These are phyloP conservation scores for Solanum neorickii DNA, from an alignment of 257 asterid species.

Conservation along the genomic window DNA sequence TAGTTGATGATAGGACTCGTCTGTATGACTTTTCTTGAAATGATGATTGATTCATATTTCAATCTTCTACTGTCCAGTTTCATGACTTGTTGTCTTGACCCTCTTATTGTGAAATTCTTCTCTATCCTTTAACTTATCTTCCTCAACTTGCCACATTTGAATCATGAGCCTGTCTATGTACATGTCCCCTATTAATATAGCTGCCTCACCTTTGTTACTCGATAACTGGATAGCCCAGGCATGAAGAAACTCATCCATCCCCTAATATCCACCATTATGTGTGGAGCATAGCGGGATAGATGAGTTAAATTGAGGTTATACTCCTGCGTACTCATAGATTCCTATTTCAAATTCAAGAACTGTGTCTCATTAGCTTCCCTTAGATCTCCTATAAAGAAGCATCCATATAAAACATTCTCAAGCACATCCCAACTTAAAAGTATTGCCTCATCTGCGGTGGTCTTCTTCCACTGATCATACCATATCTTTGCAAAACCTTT, in stretches of 20 bases:
- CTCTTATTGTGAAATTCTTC: not conserved
- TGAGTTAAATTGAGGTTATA: not conserved
- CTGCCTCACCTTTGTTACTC: not conserved
- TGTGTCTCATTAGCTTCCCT: not conserved
- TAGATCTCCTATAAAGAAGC: not conserved
- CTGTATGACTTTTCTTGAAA: not conserved
- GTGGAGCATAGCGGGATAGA: not conserved
- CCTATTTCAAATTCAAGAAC: not conserved
- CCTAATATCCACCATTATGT: not conserved
- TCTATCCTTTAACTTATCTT: not conserved
- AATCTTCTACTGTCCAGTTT: not conserved
- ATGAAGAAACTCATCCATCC: not conserved
- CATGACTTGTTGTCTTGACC: not conserved
- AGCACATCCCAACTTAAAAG: not conserved
- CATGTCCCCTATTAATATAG: too few species aligned
- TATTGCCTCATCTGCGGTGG: not conserved
- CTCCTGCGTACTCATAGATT: not conserved
- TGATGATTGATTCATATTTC: not conserved
- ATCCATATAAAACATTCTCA: not conserved
- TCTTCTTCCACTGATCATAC: not conserved
- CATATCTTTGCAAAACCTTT: too few species aligned
- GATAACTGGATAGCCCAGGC: not conserved
- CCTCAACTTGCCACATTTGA: not conserved
- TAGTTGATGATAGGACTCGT: not conserved
- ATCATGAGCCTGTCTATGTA: not conserved